Percentiles rank a stretch among this genome's conserved stretches.
phyloP scores from a whole-genome alignment of 140 eudicot species.

The Oenanthe javanica region DNA sequence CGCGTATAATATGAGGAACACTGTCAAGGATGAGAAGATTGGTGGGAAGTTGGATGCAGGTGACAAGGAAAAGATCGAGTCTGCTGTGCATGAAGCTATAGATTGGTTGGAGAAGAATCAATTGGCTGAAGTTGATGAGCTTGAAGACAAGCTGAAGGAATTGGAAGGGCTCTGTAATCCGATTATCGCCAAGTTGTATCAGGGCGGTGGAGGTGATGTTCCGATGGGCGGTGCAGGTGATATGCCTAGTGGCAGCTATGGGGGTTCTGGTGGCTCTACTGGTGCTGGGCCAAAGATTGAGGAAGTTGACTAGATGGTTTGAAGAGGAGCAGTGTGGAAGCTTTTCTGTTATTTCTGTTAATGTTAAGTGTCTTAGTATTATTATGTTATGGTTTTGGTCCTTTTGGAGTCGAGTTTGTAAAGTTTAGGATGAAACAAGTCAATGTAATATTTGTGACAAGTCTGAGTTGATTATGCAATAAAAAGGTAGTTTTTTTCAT shows the following conservation, averaged over 20 bases:
- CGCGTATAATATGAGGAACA: slow-evolving; percentile 13
- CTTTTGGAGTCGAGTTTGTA: neutral
- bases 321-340: neutral
- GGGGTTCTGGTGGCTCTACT: neutral
- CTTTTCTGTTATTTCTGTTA: neutral
- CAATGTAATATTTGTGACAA: neutral
- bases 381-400: neutral
- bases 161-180: slow-evolving; percentile 5
- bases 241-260: slow-evolving; percentile 11
- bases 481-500: neutral
- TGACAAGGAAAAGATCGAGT: slow-evolving; percentile 2
- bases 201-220: slow-evolving; percentile 6
- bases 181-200: slow-evolving; percentile 2
- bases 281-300: slow-evolving; percentile 11
- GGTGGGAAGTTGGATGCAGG: neutral
- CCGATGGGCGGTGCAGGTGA: slow-evolving; percentile 3
- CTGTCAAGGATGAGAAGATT: slow-evolving; percentile 11
- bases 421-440: neutral
- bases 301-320: slow-evolving; percentile 5
- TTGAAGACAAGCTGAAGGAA: slow-evolving; percentile 10
- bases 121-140: slow-evolving; percentile 15
- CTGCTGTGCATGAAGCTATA: slow-evolving; percentile 1
- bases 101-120: slow-evolving; percentile 13
- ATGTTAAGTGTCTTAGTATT: neutral
- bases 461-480: neutral